Evolutionary conservation across 176 grass and related monocot genomes (phyloP).

Genomic region (Rhynchospora pubera): DNA sequence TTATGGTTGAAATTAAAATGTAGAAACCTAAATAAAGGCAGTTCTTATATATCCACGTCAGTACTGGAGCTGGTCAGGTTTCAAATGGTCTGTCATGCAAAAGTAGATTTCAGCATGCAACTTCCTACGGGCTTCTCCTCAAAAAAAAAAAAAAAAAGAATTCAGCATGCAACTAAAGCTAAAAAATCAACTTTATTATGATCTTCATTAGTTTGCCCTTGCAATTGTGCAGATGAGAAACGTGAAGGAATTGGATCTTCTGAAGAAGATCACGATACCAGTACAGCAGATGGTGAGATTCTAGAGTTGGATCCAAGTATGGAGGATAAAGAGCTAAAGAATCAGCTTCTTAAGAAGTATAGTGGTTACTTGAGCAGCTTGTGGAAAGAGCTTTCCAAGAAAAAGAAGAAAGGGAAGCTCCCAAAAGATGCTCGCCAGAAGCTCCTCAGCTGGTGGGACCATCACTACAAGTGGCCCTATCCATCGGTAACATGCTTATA

Average conservation of each 20-base stretch:
- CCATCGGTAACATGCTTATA: slow-evolving; percentile 44
- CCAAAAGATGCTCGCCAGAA: slow-evolving; percentile 73
- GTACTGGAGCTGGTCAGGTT: neutral
- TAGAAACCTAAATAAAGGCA: neutral
- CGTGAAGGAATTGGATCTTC: slow-evolving; percentile 35
- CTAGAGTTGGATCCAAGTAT: slow-evolving; percentile 23
- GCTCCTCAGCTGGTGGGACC: slow-evolving; percentile 84
- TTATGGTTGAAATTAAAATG: neutral
- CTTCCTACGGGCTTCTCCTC: too few relatives aligned
- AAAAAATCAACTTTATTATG: neutral
- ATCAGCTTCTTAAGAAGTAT: slow-evolving; percentile 71
- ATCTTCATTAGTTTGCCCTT: neutral
- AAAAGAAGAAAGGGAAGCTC: slow-evolving; percentile 88
- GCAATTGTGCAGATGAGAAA: slow-evolving; percentile 32
- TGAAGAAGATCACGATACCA: slow-evolving; percentile 40
- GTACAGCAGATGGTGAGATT: slow-evolving; percentile 9
- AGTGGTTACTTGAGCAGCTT: slow-evolving; percentile 79
- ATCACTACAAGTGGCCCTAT: slow-evolving; percentile 82
- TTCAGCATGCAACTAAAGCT: neutral
- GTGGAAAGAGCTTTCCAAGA: slow-evolving; percentile 76
- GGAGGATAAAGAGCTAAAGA: slow-evolving; percentile 71
- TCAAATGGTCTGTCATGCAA: neutral
- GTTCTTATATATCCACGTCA: neutral
- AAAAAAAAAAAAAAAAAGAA: too few relatives aligned
- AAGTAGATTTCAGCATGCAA: too few relatives aligned